Evolutionary conservation across 768 basidiomycete genomes (phyloP), one percentile per base, ranked within the genome.

Genomic region (Myochromella boudieri): DNA sequence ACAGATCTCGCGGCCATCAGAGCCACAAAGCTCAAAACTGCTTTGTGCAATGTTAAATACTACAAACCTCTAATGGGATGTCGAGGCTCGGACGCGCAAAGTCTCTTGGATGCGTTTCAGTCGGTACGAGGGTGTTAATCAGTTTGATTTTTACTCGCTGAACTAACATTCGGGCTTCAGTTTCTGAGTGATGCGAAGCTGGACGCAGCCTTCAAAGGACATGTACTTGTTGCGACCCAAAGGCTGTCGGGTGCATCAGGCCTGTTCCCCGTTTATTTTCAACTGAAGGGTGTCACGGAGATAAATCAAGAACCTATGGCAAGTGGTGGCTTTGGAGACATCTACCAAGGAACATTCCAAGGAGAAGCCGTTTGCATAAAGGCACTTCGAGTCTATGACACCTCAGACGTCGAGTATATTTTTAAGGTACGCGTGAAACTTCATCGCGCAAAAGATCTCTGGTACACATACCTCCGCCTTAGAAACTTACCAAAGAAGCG

Each of bases 171-270:
- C 15, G 24, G 20, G 20, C 31, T 21, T n/a, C 20, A 17, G 37
- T 38, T 24, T 9, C 18, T 6, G 37, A 4, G 32, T 11, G 6
- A 15, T 4, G 36, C 9, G 7, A 31, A 21, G 17, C 21, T 3
- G 37, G 34, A n/a, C n/a, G 12, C 10, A 32, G 36, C 17, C n/a
- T 48, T 9, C 29, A 33, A 7, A 38, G 39, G 4, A 41, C n/a
- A 48, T 21, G 31, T 48, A 10, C 41, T 52, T 11, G 42, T 52
- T 37, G 51, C 46, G 2, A 52, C 42, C n/a, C 41, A 43, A 32
- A 52, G 37, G 22, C 46, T 52, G 20, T 52, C 51, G 4, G 32
- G 36, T 17, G 48, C 31, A 25, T 40, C 46, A 10, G 42, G 44
- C 25, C 46, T 52, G 24, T 48, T 38, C 41, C 51, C 46, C 14